These are phyloP conservation scores for Claviceps humidiphila DNA, from an alignment of 2,329 filamentous ascomycete genomes.

Conservation along the genomic window DNA sequence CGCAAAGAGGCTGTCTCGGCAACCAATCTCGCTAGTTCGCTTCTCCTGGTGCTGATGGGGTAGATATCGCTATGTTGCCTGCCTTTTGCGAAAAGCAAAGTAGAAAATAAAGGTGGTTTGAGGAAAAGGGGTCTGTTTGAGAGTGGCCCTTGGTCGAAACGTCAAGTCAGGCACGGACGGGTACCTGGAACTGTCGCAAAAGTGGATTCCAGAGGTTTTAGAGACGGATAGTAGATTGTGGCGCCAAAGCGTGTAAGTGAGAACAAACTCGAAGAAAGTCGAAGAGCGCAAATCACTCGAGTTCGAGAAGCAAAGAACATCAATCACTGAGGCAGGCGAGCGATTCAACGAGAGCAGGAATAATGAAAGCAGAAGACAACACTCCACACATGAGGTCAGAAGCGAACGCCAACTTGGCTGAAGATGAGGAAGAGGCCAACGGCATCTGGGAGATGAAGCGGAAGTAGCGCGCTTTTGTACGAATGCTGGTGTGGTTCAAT, in stretches of 20 bases:
- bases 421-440: conserved; percentile 3
- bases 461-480: conserved; percentile 12
- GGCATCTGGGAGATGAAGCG: conserved; percentile 3
- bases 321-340: not conserved
- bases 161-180: conserved; percentile 8
- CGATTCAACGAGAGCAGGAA: not conserved
- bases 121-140: not conserved
- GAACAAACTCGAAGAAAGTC: conserved; percentile 1
- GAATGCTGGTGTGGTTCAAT: conserved; percentile 1
- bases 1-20: not conserved
- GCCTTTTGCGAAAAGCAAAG: not conserved
- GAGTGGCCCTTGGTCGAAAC: conserved; percentile 2
- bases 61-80: not conserved
- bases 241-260: conserved; percentile 6
- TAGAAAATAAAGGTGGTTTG: not conserved
- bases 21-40: not conserved
- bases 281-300: not conserved
- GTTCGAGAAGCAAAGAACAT: not conserved
- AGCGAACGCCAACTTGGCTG: conserved; percentile 4
- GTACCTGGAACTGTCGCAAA: conserved; percentile 11
- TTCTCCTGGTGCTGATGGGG: not conserved
- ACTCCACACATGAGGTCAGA: not conserved
- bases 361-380: not conserved
- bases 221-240: conserved; percentile 8
- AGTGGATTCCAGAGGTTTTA: conserved; percentile 3